Percentiles rank a stretch among this genome's conserved stretches.
These are phyloP conservation scores for Lolium rigidum DNA, from an alignment of 176 grass and related monocot genomes.

Conservation along the genomic window DNA sequence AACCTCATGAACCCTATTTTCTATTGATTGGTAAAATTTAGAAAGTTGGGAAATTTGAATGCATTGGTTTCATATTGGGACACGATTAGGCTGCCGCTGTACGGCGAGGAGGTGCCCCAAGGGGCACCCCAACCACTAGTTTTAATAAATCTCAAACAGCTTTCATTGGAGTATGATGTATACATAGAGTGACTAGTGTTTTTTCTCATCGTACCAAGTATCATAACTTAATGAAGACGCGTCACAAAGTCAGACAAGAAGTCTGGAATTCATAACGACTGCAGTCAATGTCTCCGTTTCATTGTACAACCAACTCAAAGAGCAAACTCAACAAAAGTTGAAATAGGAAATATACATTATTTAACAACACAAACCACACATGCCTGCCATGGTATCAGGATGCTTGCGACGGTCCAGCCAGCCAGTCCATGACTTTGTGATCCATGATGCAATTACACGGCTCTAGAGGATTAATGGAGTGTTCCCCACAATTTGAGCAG, in stretches of 20 bases:
- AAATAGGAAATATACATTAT: background rate
- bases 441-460: constrained; percentile 61
- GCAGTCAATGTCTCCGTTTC: background rate
- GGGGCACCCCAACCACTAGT: too few relatives aligned
- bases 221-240: background rate
- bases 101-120: too few relatives aligned
- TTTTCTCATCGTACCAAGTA: background rate
- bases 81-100: too few relatives aligned
- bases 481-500: constrained; percentile 55
- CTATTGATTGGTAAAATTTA: too few relatives aligned
- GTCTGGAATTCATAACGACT: background rate
- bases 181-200: background rate
- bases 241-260: constrained; percentile 11
- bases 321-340: background rate
- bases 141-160: too few relatives aligned
- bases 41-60: too few relatives aligned
- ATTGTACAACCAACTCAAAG: constrained; percentile 10
- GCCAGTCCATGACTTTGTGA: constrained; percentile 63
- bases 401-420: constrained; percentile 46
- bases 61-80: too few relatives aligned
- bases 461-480: constrained; percentile 35
- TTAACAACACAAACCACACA: background rate
- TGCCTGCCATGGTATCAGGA: constrained; percentile 1
- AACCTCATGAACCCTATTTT: too few relatives aligned
- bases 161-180: too few relatives aligned